These are phyloP conservation scores for Arabidopsis arenosa DNA, from an alignment of 345 rosid species.

Conservation along the genomic window DNA sequence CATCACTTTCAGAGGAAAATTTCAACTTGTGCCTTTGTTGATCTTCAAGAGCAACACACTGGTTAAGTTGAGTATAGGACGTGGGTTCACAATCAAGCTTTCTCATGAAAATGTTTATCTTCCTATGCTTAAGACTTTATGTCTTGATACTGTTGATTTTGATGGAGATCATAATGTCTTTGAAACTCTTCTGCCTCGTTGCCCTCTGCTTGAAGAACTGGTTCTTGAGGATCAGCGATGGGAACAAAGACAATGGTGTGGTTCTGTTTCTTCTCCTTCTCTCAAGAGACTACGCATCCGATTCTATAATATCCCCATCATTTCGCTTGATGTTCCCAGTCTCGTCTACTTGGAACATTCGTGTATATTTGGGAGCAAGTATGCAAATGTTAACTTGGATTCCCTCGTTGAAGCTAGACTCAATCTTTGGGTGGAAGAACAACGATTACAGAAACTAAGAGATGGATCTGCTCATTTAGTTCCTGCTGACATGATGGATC, in stretches of 20 bases:
- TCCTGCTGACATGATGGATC: background rate
- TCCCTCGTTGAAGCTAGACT: conserved; percentile 19
- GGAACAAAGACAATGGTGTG: background rate
- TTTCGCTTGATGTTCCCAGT: conserved; percentile 11
- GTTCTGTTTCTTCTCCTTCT: background rate
- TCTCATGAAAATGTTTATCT: background rate
- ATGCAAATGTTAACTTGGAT: background rate
- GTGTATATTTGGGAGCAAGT: background rate
- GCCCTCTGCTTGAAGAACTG: conserved; percentile 27
- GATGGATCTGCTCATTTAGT: background rate
- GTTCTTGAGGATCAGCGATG: background rate
- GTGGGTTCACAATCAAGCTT: background rate
- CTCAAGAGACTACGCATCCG: conserved; percentile 1
- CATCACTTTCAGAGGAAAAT: background rate
- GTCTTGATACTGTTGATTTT: background rate
- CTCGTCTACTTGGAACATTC: conserved; percentile 20
- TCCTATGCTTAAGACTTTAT: conserved; percentile 7
- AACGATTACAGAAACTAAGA: background rate
- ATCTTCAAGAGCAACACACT: conserved; percentile 14
- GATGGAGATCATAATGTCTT: background rate
- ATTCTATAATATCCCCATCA: background rate
- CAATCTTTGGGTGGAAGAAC: background rate
- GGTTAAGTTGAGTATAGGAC: conserved; percentile 9
- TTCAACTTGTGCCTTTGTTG: background rate
- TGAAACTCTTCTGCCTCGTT: conserved; percentile 10